phyloP scores from a whole-genome alignment of 2,329 filamentous ascomycete genomes.

The Tolypocladium pustulatum region DNA sequence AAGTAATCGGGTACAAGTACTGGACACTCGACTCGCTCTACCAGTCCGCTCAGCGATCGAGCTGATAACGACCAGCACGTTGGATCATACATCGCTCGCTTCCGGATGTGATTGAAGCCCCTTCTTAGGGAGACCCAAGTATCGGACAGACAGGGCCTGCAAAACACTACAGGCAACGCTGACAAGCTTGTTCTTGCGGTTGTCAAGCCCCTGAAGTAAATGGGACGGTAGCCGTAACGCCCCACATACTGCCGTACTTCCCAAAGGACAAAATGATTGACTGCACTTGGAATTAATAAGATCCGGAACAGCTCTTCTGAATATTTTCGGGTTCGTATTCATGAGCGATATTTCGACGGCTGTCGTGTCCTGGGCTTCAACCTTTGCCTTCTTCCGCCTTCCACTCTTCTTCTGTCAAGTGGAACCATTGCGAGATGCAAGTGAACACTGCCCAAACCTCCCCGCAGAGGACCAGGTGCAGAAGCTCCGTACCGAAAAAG shows the following conservation, averaged over 20 bases:
- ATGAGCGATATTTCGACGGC: background rate
- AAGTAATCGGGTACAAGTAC: background rate
- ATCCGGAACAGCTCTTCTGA: background rate
- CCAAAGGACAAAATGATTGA: background rate
- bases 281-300: background rate
- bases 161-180: background rate
- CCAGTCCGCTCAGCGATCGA: background rate
- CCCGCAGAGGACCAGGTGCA: conserved; percentile 31
- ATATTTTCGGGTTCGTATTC: background rate
- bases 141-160: background rate
- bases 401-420: conserved; percentile 33
- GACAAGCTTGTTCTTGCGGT: background rate
- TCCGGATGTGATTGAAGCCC: background rate
- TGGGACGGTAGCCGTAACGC: background rate
- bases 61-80: background rate
- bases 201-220: background rate
- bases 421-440: conserved; percentile 25
- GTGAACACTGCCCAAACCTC: conserved; percentile 35
- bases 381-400: conserved; percentile 18
- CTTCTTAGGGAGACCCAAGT: background rate
- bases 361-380: background rate
- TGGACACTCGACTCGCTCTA: background rate
- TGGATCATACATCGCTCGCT: background rate
- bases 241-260: background rate
- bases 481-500: conserved; percentile 33